phyloP scores from a whole-genome alignment of 768 basidiomycete species.

The Boletales sp. region DNA sequence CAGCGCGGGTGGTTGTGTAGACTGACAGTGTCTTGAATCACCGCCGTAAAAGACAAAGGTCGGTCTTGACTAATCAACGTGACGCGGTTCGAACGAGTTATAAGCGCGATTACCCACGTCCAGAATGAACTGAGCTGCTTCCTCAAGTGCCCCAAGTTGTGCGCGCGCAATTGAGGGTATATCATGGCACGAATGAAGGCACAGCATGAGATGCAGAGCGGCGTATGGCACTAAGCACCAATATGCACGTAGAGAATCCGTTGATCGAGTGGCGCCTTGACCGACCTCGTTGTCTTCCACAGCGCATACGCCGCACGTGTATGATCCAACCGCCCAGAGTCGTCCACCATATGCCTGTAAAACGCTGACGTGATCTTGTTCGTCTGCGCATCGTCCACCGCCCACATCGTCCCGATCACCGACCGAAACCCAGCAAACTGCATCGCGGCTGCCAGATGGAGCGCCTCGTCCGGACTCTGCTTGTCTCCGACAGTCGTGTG shows the following conservation, averaged over 20 bases:
- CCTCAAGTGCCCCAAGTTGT: no score
- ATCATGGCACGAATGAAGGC: no score
- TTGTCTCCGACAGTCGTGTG: constrained; percentile 19
- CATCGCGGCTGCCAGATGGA: constrained; percentile 4
- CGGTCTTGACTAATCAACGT: no score
- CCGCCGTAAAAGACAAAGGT: no score
- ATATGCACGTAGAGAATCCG: not conserved
- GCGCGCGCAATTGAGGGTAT: no score
- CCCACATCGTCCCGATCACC: not conserved
- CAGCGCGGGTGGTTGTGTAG: no score
- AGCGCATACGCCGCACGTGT: constrained; percentile 1
- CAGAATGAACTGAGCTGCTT: no score
- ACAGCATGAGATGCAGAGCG: no score
- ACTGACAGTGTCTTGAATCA: no score
- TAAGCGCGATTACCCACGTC: no score
- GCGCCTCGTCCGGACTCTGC: constrained; percentile 7
- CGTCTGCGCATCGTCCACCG: constrained; percentile 5
- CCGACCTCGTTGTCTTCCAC: not conserved
- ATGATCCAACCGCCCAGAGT: not conserved
- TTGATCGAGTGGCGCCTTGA: constrained; percentile 1
- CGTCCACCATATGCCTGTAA: not conserved
- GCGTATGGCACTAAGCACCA: no score
- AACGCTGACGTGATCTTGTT: not conserved
- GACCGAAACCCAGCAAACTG: constrained; percentile 6
- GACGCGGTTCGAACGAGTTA: no score